A percentile compares a stretch with the other conserved stretches of the same genome.
These are phyloP conservation scores for Aspergillus transmontanensis DNA, from an alignment of 2,329 filamentous ascomycete genomes.

Conservation along the genomic window DNA sequence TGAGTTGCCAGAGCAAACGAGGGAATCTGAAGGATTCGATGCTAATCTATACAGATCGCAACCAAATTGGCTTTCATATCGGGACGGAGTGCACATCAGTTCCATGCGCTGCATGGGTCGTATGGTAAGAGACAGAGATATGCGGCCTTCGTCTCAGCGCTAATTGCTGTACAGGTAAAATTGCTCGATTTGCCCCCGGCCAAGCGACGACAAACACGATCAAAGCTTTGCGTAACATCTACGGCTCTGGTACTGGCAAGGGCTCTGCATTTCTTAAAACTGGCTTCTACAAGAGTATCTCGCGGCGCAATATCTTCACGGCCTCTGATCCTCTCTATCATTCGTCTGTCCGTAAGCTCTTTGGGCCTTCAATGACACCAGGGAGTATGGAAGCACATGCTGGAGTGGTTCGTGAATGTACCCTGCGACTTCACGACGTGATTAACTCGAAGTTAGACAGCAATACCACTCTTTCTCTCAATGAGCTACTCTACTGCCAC, in stretches of 20 bases:
- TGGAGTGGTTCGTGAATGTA: conserved; percentile 24
- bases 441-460: conserved; percentile 15
- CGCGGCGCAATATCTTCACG: conserved; percentile 28
- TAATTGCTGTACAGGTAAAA: conserved; percentile 16
- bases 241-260: conserved; percentile 23
- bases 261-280: conserved; percentile 26
- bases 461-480: conserved; percentile 17
- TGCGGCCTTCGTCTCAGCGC: background rate
- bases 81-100: conserved; percentile 23
- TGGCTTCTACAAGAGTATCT: conserved; percentile 27
- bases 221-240: conserved; percentile 27
- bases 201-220: conserved; percentile 30
- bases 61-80: conserved; percentile 25
- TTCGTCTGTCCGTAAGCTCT: conserved; percentile 26
- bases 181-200: conserved; percentile 26
- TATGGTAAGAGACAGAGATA: conserved; percentile 16
- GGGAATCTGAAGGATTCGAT: background rate
- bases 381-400: conserved; percentile 25
- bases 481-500: conserved; percentile 28
- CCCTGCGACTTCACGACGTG: conserved; percentile 22
- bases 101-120: conserved; percentile 21
- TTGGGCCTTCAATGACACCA: conserved; percentile 27
- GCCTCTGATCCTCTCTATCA: conserved; percentile 27
- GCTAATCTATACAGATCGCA: conserved; percentile 11
- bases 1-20: background rate